phyloP scores from a whole-genome alignment of 495 filamentous ascomycete genomes.

The Achaetomiella virescens region DNA sequence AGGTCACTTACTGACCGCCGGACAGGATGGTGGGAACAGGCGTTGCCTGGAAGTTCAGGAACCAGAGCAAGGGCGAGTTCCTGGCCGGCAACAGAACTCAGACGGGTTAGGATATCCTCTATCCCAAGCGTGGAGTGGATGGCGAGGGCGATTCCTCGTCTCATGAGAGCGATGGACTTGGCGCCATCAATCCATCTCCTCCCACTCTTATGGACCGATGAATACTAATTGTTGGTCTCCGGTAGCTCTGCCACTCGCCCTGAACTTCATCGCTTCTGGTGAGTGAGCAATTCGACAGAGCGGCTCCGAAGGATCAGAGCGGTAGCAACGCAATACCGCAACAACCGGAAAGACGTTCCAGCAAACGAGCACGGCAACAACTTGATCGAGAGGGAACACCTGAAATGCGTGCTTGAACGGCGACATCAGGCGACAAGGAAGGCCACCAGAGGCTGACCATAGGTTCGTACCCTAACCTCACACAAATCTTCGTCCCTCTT shows the following conservation, averaged over 20 bases:
- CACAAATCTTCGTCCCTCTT: conserved; percentile 18
- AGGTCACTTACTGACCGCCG: conserved; percentile 1
- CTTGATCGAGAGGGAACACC: neutral
- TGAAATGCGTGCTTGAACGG: neutral
- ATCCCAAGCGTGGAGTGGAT: conserved; percentile 3
- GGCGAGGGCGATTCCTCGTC: conserved; percentile 2
- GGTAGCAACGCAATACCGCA: conserved; percentile 35
- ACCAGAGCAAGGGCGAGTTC: conserved; percentile 62
- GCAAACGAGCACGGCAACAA: neutral
- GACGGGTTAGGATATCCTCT: conserved; percentile 53
- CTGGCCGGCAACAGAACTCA: conserved; percentile 67
- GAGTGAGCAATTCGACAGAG: conserved; percentile 43
- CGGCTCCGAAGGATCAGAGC: conserved; percentile 30
- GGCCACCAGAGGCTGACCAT: conserved; percentile 2
- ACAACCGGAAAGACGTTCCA: conserved; percentile 1
- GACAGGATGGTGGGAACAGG: conserved; percentile 55
- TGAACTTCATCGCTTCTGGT: conserved; percentile 82
- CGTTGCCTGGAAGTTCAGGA: conserved; percentile 61
- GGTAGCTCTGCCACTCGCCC: conserved; percentile 62
- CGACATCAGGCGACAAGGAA: neutral
- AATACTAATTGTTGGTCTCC: conserved; percentile 13
- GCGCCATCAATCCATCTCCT: conserved; percentile 2
- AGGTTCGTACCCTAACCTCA: conserved; percentile 31
- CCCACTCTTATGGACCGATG: neutral
- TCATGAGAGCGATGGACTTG: neutral